These are phyloP conservation scores for Choiromyces venosus DNA, from an alignment of 495 filamentous ascomycete species.

Conservation along the genomic window DNA sequence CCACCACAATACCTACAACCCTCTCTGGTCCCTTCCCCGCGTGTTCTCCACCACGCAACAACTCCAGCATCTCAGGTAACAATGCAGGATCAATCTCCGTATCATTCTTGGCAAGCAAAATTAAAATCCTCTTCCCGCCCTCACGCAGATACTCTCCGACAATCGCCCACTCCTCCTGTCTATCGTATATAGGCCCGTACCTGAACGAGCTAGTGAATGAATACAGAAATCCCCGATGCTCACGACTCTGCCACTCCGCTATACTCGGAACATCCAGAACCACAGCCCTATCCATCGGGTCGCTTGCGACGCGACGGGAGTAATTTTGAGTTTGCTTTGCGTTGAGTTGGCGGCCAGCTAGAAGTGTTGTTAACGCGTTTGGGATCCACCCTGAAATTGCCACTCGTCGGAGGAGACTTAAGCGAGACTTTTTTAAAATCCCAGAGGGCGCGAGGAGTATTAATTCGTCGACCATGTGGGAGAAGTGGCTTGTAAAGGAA, in stretches of 20 bases:
- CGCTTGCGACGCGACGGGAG: conserved; percentile 2
- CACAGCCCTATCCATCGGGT: conserved; percentile 17
- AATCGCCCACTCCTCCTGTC: conserved; percentile 49
- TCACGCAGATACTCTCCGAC: conserved; percentile 44
- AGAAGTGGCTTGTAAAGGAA: conserved; percentile 67
- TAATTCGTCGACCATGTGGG: conserved; percentile 59
- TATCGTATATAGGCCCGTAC: conserved; percentile 53
- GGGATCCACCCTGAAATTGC: conserved; percentile 34
- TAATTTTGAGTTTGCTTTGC: conserved; percentile 4
- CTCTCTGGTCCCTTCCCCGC: conserved; percentile 12
- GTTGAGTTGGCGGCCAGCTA: conserved; percentile 20
- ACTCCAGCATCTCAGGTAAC: conserved; percentile 34
- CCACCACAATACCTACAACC: conserved; percentile 18
- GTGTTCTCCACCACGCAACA: conserved; percentile 27
- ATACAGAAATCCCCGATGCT: conserved; percentile 53
- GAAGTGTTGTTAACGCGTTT: conserved; percentile 16
- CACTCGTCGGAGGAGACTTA: conserved; percentile 21
- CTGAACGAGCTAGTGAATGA: conserved; percentile 55
- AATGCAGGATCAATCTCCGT: conserved; percentile 45
- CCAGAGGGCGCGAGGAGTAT: conserved; percentile 72
- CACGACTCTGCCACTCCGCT: conserved; percentile 53
- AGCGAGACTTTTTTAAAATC: conserved; percentile 16
- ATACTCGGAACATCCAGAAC: conserved; percentile 45
- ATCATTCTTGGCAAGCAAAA: conserved; percentile 51
- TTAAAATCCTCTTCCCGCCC: conserved; percentile 45